Conservation (phyloP, 306 rosid genomes). For the Fagus sylvatica region DNA sequence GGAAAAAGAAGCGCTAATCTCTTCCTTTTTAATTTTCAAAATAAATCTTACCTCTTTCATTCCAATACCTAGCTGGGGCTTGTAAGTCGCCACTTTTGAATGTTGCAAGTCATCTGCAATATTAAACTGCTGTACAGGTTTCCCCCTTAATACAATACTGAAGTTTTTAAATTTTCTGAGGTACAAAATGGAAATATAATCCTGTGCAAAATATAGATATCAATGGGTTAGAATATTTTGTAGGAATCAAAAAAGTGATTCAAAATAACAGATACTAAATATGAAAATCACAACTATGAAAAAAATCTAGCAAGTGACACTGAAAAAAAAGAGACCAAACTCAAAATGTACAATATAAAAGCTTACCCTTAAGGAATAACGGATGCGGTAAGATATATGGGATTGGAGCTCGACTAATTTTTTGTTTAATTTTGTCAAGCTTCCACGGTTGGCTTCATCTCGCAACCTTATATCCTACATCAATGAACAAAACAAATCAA, state of each 20-base stretch:
- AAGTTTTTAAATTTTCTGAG: conserved; percentile 74
- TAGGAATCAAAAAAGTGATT: background rate
- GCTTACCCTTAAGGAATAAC: conserved; percentile 77
- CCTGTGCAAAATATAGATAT: conserved; percentile 48
- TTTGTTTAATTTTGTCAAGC: conserved; percentile 29
- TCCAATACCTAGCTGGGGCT: conserved; percentile 50
- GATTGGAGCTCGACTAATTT: conserved; percentile 45
- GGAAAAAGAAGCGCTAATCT: conserved; percentile 7
- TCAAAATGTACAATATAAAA: conserved; percentile 8
- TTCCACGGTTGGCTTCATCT: conserved; percentile 65
- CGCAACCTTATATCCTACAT: conserved; percentile 81
- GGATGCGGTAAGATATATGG: conserved; percentile 76
- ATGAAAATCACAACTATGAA: background rate
- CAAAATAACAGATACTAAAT: background rate
- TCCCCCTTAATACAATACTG: conserved; percentile 79
- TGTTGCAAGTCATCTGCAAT: conserved; percentile 65
- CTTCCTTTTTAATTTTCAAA: background rate
- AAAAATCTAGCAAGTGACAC: conserved; percentile 6
- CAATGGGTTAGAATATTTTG: conserved; percentile 17
- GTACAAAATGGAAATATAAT: conserved; percentile 79
- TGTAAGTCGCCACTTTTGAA: conserved; percentile 52
- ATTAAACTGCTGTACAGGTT: conserved; percentile 61
- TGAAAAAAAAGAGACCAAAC: conserved; percentile 1
- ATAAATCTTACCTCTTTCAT: conserved; percentile 56
- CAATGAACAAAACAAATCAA: conserved; percentile 21